Percentiles rank a stretch among this genome's conserved stretches.
Evolutionary conservation across 768 basidiomycete species (phyloP).

Genomic region (Clitopilus passeckerianus): DNA sequence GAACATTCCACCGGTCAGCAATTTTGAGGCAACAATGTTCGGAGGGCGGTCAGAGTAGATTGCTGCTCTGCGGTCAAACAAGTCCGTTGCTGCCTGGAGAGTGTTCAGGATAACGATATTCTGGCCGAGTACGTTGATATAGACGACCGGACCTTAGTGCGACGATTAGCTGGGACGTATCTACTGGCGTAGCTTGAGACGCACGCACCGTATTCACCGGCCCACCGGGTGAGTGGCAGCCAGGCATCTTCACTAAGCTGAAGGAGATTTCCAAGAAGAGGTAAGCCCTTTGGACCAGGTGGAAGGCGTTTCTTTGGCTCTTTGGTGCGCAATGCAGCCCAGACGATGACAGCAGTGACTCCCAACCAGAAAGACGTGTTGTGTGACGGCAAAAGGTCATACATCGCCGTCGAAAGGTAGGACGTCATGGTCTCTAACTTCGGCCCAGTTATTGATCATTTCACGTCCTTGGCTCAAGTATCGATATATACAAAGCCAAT

Average conservation of each 20-base stretch:
- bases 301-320: constrained; percentile 1
- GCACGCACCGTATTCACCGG: constrained; percentile 14
- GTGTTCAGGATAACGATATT: constrained; percentile 24
- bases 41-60: constrained; percentile 21
- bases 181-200: neutral
- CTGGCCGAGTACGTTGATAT: constrained; percentile 13
- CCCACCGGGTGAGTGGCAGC: constrained; percentile 17
- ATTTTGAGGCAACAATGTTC: constrained; percentile 20
- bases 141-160: constrained; percentile 12
- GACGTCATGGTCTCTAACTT: no score
- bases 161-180: neutral
- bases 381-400: neutral
- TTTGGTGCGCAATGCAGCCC: neutral
- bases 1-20: constrained; percentile 22
- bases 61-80: constrained; percentile 23
- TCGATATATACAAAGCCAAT: no score
- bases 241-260: constrained; percentile 15
- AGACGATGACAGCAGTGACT: neutral
- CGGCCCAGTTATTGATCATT: no score
- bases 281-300: constrained; percentile 22
- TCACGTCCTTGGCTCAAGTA: no score
- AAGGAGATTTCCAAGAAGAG: constrained; percentile 23
- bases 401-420: no score
- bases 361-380: neutral
- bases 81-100: constrained; percentile 22